Conservation (phyloP, 2,329 filamentous ascomycete species). For the Arthrobotrys pseudoclavata region DNA sequence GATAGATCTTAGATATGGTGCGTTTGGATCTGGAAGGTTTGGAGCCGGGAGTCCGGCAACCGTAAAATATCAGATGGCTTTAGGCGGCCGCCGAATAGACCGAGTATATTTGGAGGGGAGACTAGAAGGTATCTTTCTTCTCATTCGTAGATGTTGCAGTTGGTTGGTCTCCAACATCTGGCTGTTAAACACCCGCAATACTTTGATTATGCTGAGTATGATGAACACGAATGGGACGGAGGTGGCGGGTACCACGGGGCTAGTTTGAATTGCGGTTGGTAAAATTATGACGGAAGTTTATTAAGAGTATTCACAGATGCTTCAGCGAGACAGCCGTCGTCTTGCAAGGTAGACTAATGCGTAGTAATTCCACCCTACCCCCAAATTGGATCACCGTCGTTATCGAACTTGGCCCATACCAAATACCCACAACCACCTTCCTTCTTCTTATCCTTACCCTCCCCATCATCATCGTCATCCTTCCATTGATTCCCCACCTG, state of each 20-base stretch:
- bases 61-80: background rate
- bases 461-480: conserved; percentile 67
- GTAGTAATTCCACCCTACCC: conserved; percentile 27
- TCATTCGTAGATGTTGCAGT: background rate
- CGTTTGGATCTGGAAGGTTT: conserved; percentile 1
- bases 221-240: conserved; percentile 2
- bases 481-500: conserved; percentile 79
- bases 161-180: background rate
- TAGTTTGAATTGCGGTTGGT: conserved; percentile 2
- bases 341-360: background rate
- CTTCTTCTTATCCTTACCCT: conserved; percentile 20
- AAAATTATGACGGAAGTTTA: no score
- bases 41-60: background rate
- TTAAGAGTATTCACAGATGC: no score
- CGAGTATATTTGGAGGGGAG: background rate
- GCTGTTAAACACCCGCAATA: conserved; percentile 8
- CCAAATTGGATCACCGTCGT: conserved; percentile 85
- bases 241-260: conserved; percentile 1
- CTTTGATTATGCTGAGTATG: conserved; percentile 17
- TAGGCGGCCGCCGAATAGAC: background rate
- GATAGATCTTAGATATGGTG: background rate
- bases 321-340: no score
- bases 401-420: conserved; percentile 86
- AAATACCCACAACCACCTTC: conserved; percentile 79
- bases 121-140: background rate